phyloP scores from a whole-genome alignment of 495 filamentous ascomycete genomes.

The Penicillium manginii region DNA sequence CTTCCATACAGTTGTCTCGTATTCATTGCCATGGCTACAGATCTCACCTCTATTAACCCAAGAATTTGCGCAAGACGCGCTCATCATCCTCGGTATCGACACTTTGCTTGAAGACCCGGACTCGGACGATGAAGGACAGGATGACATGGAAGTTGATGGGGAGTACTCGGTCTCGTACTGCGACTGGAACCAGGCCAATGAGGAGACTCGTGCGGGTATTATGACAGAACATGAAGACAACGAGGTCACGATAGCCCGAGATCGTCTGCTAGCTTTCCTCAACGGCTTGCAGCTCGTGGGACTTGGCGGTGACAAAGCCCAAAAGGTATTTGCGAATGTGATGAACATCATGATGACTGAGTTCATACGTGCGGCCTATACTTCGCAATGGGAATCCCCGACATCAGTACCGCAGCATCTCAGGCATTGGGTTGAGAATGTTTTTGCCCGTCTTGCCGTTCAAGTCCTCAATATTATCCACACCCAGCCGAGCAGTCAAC shows the following conservation, averaged over 20 bases:
- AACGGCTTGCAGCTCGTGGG: conserved; percentile 71
- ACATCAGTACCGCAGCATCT: conserved; percentile 61
- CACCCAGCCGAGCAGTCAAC: conserved; percentile 27
- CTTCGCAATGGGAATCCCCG: conserved; percentile 59
- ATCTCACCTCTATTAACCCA: conserved; percentile 55
- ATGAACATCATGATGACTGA: conserved; percentile 71
- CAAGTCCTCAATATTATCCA: conserved; percentile 61
- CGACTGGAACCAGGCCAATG: conserved; percentile 38
- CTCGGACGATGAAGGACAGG: conserved; percentile 20
- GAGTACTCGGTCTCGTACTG: conserved; percentile 44
- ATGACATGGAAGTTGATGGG: conserved; percentile 45
- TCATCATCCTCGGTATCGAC: conserved; percentile 60
- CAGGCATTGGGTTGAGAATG: conserved; percentile 71
- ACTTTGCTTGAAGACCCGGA: conserved; percentile 29
- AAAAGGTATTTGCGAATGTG: conserved; percentile 74
- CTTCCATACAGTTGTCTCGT: conserved; percentile 67
- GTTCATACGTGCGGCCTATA: conserved; percentile 64
- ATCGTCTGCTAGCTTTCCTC: conserved; percentile 59
- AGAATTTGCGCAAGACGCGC: conserved; percentile 56
- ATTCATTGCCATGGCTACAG: conserved; percentile 58
- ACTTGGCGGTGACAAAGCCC: conserved; percentile 72
- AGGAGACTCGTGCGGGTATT: conserved; percentile 33
- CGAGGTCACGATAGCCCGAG: conserved; percentile 46
- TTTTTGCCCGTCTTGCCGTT: conserved; percentile 66
- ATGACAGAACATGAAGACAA: conserved; percentile 43